phyloP scores from a whole-genome alignment of 352 stramenopile genomes.

The Hyaloperonospora brassicae region DNA sequence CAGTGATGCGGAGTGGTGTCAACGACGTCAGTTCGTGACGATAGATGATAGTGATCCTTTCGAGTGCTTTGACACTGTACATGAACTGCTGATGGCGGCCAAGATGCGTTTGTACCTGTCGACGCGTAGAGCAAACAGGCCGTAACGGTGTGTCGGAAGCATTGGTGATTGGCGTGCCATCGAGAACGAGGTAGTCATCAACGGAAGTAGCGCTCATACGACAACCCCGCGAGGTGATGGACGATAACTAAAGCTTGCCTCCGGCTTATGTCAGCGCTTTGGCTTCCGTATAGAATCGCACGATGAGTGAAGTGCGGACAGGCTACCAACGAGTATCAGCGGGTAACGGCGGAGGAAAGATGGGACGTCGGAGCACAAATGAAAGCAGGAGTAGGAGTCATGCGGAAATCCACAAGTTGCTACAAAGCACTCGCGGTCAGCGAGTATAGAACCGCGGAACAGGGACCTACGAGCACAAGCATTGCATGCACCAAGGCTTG shows the following conservation, averaged over 20 bases:
- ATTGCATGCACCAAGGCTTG: conserved; percentile 61
- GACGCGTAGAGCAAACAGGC: conserved; percentile 20
- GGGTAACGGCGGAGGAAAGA: conserved; percentile 6
- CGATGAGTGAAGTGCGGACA: conserved; percentile 36
- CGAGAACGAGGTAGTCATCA: conserved; percentile 4
- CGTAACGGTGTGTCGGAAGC: conserved; percentile 35
- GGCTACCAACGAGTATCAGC: conserved; percentile 20
- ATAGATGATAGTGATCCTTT: conserved; percentile 22
- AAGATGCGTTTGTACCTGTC: conserved; percentile 40
- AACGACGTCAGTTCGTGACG: background rate
- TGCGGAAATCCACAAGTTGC: conserved; percentile 37
- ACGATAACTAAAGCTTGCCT: conserved; percentile 63
- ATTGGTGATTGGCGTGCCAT: background rate
- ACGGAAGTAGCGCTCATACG: conserved; percentile 41
- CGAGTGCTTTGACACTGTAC: conserved; percentile 48
- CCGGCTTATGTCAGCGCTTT: conserved; percentile 35
- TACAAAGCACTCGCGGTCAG: conserved; percentile 59
- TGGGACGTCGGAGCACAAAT: conserved; percentile 27
- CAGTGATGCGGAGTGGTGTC: background rate
- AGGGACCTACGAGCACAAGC: conserved; percentile 59
- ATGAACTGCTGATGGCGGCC: conserved; percentile 29
- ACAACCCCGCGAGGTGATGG: conserved; percentile 46
- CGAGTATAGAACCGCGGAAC: conserved; percentile 47
- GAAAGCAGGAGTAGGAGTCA: conserved; percentile 29
- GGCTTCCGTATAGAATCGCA: conserved; percentile 29